Conservation (phyloP, 176 grass and related monocot species). For the Poa annua region DNA sequence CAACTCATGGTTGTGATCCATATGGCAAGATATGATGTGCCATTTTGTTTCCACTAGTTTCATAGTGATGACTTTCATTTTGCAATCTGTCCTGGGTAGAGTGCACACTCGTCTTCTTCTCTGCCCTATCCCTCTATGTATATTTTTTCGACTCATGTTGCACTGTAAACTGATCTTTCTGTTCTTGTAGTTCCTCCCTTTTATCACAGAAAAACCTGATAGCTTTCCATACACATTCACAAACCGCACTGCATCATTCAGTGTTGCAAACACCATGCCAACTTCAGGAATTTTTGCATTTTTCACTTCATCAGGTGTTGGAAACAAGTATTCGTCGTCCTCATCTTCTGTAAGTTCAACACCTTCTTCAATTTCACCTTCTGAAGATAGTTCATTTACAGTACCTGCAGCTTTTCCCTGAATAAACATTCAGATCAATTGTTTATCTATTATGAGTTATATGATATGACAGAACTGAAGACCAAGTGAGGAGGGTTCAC, state of each 20-base stretch:
- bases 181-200: not conserved
- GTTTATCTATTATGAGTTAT: too few species aligned
- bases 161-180: not conserved
- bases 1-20: not conserved
- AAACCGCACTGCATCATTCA: not conserved
- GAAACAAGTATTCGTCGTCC: too few species aligned
- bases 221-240: not conserved
- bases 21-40: fast-evolving
- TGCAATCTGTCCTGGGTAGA: not conserved
- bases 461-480: too few species aligned
- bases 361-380: too few species aligned
- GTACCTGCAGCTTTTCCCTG: too few species aligned
- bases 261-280: not conserved
- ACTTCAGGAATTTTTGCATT: not conserved
- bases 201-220: not conserved
- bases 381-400: too few species aligned
- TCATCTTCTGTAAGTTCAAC: too few species aligned
- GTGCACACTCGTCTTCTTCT: not conserved
- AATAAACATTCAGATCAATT: too few species aligned
- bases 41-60: not conserved
- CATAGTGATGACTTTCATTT: slow-evolving; percentile 19
- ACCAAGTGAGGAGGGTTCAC: too few species aligned
- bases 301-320: not conserved
- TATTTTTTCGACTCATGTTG: not conserved
- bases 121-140: fast-evolving